phyloP scores from a whole-genome alignment of 1,284 basidiomycete species.

The Melampsora americana region DNA sequence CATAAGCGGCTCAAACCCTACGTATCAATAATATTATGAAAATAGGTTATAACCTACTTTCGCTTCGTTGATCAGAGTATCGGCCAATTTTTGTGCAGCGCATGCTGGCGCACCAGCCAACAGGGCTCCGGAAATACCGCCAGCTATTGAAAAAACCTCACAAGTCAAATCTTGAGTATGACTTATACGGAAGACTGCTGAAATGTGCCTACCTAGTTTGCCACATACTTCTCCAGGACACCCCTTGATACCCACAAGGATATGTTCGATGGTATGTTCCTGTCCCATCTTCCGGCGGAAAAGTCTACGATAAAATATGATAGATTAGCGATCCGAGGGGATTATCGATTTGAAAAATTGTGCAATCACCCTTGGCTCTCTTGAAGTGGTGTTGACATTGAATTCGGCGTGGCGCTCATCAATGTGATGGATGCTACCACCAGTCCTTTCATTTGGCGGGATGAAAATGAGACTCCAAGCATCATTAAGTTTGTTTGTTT shows the following conservation, averaged over 20 bases:
- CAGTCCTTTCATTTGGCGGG: too few species aligned
- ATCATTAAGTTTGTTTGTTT: too few species aligned
- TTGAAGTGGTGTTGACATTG: too few species aligned
- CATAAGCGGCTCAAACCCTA: neutral
- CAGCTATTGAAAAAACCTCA: neutral
- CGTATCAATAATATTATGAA: neutral
- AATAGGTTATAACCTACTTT: neutral
- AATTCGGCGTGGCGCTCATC: too few species aligned
- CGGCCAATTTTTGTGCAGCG: slow-evolving; percentile 32
- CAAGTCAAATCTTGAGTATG: too few species aligned
- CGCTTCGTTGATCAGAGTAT: slow-evolving; percentile 11
- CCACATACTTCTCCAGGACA: slow-evolving; percentile 23
- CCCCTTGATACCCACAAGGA: slow-evolving; percentile 1
- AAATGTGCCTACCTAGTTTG: slow-evolving; percentile 1
- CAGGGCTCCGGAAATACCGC: neutral
- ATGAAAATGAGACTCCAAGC: too few species aligned
- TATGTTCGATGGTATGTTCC: neutral
- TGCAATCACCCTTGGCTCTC: too few species aligned
- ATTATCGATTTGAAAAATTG: too few species aligned
- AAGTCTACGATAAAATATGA: neutral
- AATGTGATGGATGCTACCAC: too few species aligned
- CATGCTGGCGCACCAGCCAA: slow-evolving; percentile 8
- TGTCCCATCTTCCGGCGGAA: neutral
- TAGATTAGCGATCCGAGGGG: too few species aligned
- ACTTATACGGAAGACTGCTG: too few species aligned